A percentile compares a stretch with the other conserved stretches of the same genome.
These are phyloP conservation scores for Cercospora citrullina DNA, from an alignment of 2,329 filamentous ascomycete genomes.

Conservation along the genomic window DNA sequence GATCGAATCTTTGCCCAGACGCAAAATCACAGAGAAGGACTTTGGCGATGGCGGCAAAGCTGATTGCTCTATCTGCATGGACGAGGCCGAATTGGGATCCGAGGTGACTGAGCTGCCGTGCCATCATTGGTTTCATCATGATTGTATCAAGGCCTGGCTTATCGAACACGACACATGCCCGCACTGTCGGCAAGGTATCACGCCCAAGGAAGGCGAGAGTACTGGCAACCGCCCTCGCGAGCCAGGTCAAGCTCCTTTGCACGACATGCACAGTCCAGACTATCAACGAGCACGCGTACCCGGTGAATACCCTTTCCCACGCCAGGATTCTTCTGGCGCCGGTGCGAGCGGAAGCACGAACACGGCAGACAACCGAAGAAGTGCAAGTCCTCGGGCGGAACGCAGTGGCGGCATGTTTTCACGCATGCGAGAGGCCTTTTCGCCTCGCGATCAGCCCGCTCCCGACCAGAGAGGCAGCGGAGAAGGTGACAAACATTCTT, in stretches of 20 bases:
- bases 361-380: slow-evolving; percentile 23
- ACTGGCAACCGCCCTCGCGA: slow-evolving; percentile 28
- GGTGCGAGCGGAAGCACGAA: slow-evolving; percentile 27
- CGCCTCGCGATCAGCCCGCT: slow-evolving; percentile 13
- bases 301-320: slow-evolving; percentile 27
- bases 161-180: slow-evolving; percentile 91
- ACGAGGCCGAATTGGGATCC: slow-evolving; percentile 70
- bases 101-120: slow-evolving; percentile 80
- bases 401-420: slow-evolving; percentile 32
- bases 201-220: slow-evolving; percentile 37
- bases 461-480: slow-evolving; percentile 12
- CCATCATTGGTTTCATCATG: slow-evolving; percentile 88
- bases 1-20: slow-evolving; percentile 67
- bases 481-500: neutral
- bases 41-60: slow-evolving; percentile 69
- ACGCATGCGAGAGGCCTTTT: slow-evolving; percentile 39
- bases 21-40: slow-evolving; percentile 66
- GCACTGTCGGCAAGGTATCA: slow-evolving; percentile 65
- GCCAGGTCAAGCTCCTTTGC: slow-evolving; percentile 33
- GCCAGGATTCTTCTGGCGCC: slow-evolving; percentile 21
- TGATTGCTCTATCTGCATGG: slow-evolving; percentile 95
- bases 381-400: slow-evolving; percentile 20
- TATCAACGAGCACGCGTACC: slow-evolving; percentile 27
- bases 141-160: slow-evolving; percentile 81
- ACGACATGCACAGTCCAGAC: slow-evolving; percentile 35